Evolutionary conservation across 2,329 filamentous ascomycete species (phyloP).

Genomic region (Plectosphaerella cucumerina): DNA sequence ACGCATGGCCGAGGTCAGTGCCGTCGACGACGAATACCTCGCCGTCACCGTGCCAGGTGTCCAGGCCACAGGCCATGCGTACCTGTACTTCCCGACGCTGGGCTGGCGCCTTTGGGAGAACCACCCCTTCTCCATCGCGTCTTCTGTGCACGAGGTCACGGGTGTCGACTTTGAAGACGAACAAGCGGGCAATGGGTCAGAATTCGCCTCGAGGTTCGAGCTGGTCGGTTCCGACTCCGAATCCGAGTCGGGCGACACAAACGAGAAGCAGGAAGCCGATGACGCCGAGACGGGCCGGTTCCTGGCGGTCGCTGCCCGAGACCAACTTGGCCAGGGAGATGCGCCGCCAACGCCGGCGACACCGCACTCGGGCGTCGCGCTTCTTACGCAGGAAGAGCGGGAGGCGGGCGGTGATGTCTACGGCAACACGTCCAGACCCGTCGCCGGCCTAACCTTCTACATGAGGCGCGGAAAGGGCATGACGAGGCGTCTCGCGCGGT

Average conservation of each 20-base stretch:
- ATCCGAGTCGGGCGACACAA: constrained; percentile 1
- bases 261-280: not conserved
- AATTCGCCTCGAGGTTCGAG: not conserved
- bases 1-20: constrained; percentile 6
- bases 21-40: constrained; percentile 13
- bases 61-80: constrained; percentile 22
- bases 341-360: not conserved
- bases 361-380: not conserved
- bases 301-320: too few relatives aligned
- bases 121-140: constrained; percentile 11
- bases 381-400: not conserved
- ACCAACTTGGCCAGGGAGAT: too few relatives aligned
- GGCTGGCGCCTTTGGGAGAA: constrained; percentile 31
- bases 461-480: constrained; percentile 6
- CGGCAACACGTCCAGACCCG: not conserved
- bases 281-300: not conserved
- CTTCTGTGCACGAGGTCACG: not conserved
- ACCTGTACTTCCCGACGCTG: constrained; percentile 28
- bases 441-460: constrained; percentile 5
- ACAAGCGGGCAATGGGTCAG: not conserved
- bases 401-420: constrained; percentile 3
- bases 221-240: constrained; percentile 1
- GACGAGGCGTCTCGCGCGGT: constrained; percentile 3
- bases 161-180: not conserved
- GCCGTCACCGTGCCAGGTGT: constrained; percentile 21